Percentiles rank a stretch among this genome's conserved stretches.
These are phyloP conservation scores for Entophlyctis luteolus DNA, from an alignment of 192 early-diverging fungal species.

Conservation along the genomic window DNA sequence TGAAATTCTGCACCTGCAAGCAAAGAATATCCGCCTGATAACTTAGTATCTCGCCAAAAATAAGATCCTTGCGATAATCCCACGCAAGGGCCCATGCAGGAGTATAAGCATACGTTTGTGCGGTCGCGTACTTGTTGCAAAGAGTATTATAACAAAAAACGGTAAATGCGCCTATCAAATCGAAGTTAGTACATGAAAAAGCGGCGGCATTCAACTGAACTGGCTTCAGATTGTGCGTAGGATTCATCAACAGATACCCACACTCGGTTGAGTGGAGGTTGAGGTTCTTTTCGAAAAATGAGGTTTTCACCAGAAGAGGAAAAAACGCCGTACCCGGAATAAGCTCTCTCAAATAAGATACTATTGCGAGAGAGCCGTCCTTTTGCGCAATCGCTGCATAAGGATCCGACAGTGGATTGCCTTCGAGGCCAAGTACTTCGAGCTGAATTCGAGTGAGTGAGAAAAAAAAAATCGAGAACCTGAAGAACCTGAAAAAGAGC, in stretches of 20 bases:
- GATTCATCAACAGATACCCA: constrained; percentile 83
- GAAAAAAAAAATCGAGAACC: neutral
- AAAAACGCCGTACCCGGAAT: no score
- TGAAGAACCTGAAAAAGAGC: constrained; percentile 64
- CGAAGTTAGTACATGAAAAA: neutral
- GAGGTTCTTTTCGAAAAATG: no score
- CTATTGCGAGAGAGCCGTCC: constrained; percentile 72
- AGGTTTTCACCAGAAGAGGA: no score
- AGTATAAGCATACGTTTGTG: constrained; percentile 85
- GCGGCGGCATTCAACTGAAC: neutral
- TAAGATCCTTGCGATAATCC: constrained; percentile 87
- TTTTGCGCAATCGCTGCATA: constrained; percentile 76
- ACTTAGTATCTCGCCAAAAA: constrained; percentile 78
- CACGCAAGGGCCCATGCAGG: constrained; percentile 91
- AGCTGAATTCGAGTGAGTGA: constrained; percentile 34
- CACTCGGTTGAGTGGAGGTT: no score
- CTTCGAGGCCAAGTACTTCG: constrained; percentile 88
- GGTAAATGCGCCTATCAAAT: constrained; percentile 73
- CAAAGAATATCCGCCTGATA: constrained; percentile 90
- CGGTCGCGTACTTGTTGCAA: constrained; percentile 82
- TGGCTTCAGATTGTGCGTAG: constrained; percentile 31
- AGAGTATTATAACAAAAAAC: constrained; percentile 92
- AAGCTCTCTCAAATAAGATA: constrained; percentile 82
- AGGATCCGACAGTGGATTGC: constrained; percentile 86
- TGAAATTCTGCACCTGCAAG: constrained; percentile 63